Conservation (phyloP, 768 basidiomycete genomes). For the Collybiopsis confluens region DNA sequence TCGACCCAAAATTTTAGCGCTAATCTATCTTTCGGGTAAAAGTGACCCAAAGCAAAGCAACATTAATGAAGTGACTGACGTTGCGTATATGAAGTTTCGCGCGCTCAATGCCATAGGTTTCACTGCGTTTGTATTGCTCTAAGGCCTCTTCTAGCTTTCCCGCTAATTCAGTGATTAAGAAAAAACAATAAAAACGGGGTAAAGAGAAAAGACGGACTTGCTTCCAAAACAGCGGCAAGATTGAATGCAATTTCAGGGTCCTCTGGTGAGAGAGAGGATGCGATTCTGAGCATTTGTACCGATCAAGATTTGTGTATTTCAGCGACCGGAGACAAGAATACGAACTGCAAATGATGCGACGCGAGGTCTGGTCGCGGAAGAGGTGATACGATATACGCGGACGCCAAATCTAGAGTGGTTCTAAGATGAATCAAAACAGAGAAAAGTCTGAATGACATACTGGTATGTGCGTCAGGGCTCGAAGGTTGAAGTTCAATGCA, state of each 20-base stretch:
- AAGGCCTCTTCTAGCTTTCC: conserved; percentile 79
- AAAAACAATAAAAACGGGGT: conserved; percentile 28
- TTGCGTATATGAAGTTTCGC: conserved; percentile 79
- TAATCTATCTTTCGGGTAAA: conserved; percentile 46
- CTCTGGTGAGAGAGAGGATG: conserved; percentile 77
- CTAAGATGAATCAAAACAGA: conserved; percentile 10
- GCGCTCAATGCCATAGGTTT: conserved; percentile 74
- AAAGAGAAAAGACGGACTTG: conserved; percentile 48
- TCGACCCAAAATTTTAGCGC: conserved; percentile 74
- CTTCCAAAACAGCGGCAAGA: conserved; percentile 86
- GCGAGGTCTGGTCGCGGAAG: conserved; percentile 82
- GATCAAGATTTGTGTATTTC: conserved; percentile 25
- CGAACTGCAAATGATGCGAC: conserved; percentile 76
- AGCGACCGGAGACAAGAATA: conserved; percentile 19
- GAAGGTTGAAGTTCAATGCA: conserved; percentile 77
- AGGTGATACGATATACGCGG: conserved; percentile 82
- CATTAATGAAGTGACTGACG: conserved; percentile 39
- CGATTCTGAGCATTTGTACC: conserved; percentile 52
- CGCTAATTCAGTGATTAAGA: conserved; percentile 41
- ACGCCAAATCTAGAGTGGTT: conserved; percentile 66
- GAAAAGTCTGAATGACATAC: conserved; percentile 37
- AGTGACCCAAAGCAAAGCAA: conserved; percentile 12
- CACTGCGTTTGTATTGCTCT: conserved; percentile 75
- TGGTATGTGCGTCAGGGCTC: conserved; percentile 84
- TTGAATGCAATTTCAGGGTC: conserved; percentile 93